Evolutionary conservation across 441 rosid species (phyloP).

Genomic region (Gossypium davidsonii): DNA sequence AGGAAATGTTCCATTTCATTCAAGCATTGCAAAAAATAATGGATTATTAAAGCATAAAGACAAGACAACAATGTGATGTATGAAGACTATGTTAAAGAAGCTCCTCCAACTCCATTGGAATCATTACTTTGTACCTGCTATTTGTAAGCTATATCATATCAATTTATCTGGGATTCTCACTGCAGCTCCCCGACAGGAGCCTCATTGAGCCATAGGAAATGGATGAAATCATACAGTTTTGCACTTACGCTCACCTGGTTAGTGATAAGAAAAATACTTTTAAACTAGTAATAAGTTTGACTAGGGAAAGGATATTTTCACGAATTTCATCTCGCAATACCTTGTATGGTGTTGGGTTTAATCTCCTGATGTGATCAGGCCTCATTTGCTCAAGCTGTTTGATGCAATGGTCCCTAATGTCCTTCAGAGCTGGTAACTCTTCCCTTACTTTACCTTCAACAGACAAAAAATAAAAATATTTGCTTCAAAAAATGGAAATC

Average conservation of each 20-base stretch:
- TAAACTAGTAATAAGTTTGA: neutral
- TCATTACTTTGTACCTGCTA: slow-evolving; percentile 9
- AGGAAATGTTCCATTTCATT: neutral
- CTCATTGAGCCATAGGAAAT: slow-evolving; percentile 96
- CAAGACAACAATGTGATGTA: neutral
- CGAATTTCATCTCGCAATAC: slow-evolving; percentile 19
- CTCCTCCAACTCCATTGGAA: slow-evolving; percentile 23
- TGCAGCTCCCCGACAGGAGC: slow-evolving; percentile 96
- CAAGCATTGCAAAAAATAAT: neutral
- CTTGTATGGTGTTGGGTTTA: slow-evolving; percentile 98
- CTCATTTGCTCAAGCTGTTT: slow-evolving; percentile 87
- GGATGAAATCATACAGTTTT: slow-evolving; percentile 89
- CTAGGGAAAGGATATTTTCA: neutral
- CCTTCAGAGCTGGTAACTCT: slow-evolving; percentile 59
- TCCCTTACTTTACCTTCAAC: slow-evolving; percentile 50
- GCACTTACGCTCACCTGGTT: slow-evolving; percentile 90
- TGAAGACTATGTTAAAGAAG: slow-evolving; percentile 11
- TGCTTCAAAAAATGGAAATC: neutral
- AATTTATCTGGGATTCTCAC: slow-evolving; percentile 18
- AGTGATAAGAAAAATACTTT: neutral
- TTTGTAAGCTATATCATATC: slow-evolving; percentile 13
- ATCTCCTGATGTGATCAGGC: slow-evolving; percentile 89
- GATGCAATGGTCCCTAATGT: slow-evolving; percentile 63
- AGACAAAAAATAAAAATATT: neutral
- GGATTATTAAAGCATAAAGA: neutral